Base-by-base conservation (phyloP, 1,284 basidiomycete genomes). In the Agaricales sp. region DNA sequence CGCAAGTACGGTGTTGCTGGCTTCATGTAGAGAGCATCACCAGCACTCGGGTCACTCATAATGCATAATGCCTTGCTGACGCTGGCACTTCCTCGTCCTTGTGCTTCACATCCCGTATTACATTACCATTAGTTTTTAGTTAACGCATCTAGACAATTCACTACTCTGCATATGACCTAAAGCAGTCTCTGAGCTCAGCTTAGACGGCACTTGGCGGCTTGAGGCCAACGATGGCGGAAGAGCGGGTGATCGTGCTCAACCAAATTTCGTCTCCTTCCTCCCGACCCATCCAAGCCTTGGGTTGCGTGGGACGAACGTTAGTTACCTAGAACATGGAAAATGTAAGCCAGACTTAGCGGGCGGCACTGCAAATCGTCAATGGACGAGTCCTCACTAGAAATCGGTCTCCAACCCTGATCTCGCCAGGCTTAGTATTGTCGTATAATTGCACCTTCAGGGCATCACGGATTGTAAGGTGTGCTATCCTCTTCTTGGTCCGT, bases 401-500 rank as follows among this genome's bases (percentile, higher is more conserved):
- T 46, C 80, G 67, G 59, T 82, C 77, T 0, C 87, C 87, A 22
- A 75, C 71, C 25, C 71, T 65, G 55, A 94, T 78, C 2, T 69
- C 61, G 4, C 78, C 82, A 3, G 71, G 65, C 8, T 68, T 67
- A 23, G 61, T 69, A 4, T 69, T 74, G 52, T 85, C 83, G 20
- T 67, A 65, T 14, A 72, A 61, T 0, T 67, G 66, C 19, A 87
- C 57, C 6, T 66, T 68, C 3, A 80, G 65, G 1, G 80, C 82
- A 58, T 95, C 89, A 90, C 91, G 94, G 1, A 92, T 75, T 0
- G 86, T 93, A 45, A 96, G 57, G 60, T 90, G 85, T 0, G 79
- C 91, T 1, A 65, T 71, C 14, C 88, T 75, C 50, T 70, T 68
- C 3, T 73, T 67, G 13, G 75, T 74, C 52, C 70, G 67, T 51